These are phyloP conservation scores for Beauveria medogensis DNA, from an alignment of 2,329 filamentous ascomycete species.

Conservation along the genomic window DNA sequence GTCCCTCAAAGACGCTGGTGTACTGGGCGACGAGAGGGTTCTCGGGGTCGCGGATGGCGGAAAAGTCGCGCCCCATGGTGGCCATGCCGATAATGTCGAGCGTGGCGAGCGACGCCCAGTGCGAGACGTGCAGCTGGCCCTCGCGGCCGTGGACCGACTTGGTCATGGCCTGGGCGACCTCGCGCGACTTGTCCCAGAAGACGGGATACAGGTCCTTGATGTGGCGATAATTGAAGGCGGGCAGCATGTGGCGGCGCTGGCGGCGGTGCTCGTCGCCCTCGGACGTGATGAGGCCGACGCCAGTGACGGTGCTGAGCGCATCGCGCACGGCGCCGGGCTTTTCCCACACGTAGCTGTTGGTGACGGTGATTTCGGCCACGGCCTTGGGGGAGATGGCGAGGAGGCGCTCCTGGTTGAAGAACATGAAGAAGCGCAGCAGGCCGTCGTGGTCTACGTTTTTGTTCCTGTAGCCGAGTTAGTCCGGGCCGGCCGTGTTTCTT, in stretches of 20 bases:
- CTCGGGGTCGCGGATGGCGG: conserved; percentile 52
- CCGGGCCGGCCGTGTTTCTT: conserved; percentile 9
- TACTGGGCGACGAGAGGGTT: conserved; percentile 54
- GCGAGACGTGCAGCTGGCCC: conserved; percentile 46
- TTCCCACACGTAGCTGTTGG: conserved; percentile 60
- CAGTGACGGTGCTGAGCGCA: conserved; percentile 55
- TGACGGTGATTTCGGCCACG: conserved; percentile 61
- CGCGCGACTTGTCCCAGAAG: conserved; percentile 71
- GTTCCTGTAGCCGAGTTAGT: conserved; percentile 41
- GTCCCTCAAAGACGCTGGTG: conserved; percentile 42
- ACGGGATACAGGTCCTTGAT: conserved; percentile 76
- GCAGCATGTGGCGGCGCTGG: conserved; percentile 70
- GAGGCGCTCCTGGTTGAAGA: conserved; percentile 57
- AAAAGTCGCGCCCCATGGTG: conserved; percentile 64
- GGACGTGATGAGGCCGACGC: conserved; percentile 66
- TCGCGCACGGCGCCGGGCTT: conserved; percentile 50
- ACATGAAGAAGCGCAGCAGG: conserved; percentile 56
- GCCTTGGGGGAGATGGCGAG: conserved; percentile 54
- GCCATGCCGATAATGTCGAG: conserved; percentile 70
- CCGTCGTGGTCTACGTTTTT: conserved; percentile 58
- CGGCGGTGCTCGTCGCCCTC: conserved; percentile 87
- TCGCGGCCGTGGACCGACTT: conserved; percentile 22
- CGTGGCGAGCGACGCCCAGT: conserved; percentile 60
- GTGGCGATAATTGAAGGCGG: conserved; percentile 79
- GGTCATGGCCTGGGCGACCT: conserved; percentile 57